Evolutionary conservation across 1,284 basidiomycete genomes (phyloP), one percentile per base, ranked within the genome.

Genomic region (Uromyces viciae-fabae): DNA sequence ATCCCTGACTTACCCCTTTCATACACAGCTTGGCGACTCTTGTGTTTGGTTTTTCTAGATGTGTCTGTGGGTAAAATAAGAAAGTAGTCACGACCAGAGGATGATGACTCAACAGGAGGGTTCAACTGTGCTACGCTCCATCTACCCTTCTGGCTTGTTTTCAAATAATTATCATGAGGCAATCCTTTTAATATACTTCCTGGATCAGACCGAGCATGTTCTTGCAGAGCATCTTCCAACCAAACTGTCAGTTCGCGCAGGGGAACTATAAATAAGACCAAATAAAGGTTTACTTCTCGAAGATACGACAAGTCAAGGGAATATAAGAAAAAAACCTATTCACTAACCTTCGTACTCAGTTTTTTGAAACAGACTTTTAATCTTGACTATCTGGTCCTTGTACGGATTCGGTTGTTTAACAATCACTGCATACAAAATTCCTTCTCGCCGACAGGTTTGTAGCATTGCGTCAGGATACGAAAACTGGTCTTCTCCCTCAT

Each of bases 361-460:
- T 40, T 69, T 66, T 68, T 78, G 75, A 31, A 25, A 64, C 43
- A 78, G 33, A 36, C 66, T 78, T 58, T 69, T 78, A 31, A 78
- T 49, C 64, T 78, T 78, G 7, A 78, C 62, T n/a, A 68, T 49
- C 38, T 66, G 75, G n/a, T 64, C 75, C 58, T 78, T 78, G 19
- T 78, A 58, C 17, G 75, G 75, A 69, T 78, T 75, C 9, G 74
- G 64, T n/a, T 62, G 62, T 78, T 78, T 78, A 64, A 78, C 75
- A 78, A 78, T 78, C 36, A 69, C 64, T 36, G 64, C 75, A n/a
- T 68, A 78, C 11, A 78, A 17, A 38, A 78, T 78, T 56, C 62
- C 75, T 42, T 78, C 75, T 19, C 64, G 75, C 43, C 75, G 75
- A 38, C 75, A 78, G 49, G 49, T 78, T 68, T 78, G 75, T 7